Conservation (phyloP, 2,329 filamentous ascomycete species). For the Chrysoporthe puriensis region DNA sequence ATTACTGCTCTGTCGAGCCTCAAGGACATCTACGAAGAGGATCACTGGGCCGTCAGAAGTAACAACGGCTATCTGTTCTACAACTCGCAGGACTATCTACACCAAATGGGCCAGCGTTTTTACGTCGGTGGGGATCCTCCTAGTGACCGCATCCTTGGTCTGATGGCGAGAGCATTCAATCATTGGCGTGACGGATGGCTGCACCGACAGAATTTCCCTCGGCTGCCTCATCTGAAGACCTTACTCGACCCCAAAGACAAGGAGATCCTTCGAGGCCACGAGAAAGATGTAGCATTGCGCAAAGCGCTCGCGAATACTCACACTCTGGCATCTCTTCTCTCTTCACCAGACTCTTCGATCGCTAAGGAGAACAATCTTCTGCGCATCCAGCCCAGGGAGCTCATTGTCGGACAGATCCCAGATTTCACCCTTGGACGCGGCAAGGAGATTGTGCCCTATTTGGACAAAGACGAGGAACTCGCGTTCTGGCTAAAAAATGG, state of each 20-base stretch:
- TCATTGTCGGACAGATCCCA: constrained; percentile 19
- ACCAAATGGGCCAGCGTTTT: constrained; percentile 13
- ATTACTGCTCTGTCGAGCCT: neutral
- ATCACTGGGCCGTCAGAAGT: constrained; percentile 13
- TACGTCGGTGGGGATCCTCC: constrained; percentile 19
- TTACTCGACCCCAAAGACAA: constrained; percentile 11
- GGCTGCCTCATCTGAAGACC: constrained; percentile 1
- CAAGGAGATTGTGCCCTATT: constrained; percentile 20
- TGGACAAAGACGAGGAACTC: constrained; percentile 17
- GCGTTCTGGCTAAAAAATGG: constrained; percentile 12
- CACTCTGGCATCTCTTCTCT: constrained; percentile 8
- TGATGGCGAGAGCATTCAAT: constrained; percentile 21
- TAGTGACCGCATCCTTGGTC: constrained; percentile 12
- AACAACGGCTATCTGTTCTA: constrained; percentile 20
- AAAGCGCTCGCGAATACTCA: constrained; percentile 9
- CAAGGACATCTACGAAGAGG: constrained; percentile 14
- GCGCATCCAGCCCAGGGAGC: constrained; percentile 8
- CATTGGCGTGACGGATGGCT: constrained; percentile 24
- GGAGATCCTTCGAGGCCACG: neutral
- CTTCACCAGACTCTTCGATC: constrained; percentile 1
- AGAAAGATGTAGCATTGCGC: constrained; percentile 7
- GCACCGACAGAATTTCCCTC: constrained; percentile 13
- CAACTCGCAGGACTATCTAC: constrained; percentile 21
- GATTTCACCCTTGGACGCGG: constrained; percentile 22
- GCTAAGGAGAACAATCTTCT: neutral